These are phyloP conservation scores for Aspergillus kassunensis DNA, from an alignment of 495 filamentous ascomycete genomes.

Conservation along the genomic window DNA sequence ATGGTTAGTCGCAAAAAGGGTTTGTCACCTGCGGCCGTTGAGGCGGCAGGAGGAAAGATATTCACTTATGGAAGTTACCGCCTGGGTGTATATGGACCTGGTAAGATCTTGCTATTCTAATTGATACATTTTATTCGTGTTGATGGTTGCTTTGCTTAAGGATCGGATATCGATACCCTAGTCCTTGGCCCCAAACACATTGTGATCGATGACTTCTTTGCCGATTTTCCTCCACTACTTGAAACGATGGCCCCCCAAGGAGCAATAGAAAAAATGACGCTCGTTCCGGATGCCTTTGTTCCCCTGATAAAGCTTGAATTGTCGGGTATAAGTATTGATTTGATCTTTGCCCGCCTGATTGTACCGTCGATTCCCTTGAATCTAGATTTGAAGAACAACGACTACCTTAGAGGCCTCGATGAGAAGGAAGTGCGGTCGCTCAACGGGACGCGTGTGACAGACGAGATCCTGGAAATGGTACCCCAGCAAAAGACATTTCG, in stretches of 20 bases:
- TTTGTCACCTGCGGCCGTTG: conserved; percentile 68
- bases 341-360: conserved; percentile 82
- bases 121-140: neutral
- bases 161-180: conserved; percentile 96
- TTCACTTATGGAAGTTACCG: conserved; percentile 95
- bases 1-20: conserved; percentile 72
- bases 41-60: conserved; percentile 80
- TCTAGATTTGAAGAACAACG: conserved; percentile 74
- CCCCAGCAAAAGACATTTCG: conserved; percentile 87
- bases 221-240: conserved; percentile 74
- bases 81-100: conserved; percentile 87
- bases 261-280: conserved; percentile 78
- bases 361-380: conserved; percentile 67
- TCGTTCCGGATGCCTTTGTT: conserved; percentile 84
- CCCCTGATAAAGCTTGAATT: conserved; percentile 95
- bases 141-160: conserved; percentile 34
- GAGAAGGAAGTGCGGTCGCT: conserved; percentile 82
- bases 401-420: conserved; percentile 77
- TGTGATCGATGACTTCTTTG: conserved; percentile 82
- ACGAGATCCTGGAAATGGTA: conserved; percentile 83
- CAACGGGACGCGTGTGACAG: conserved; percentile 90
- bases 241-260: conserved; percentile 65
- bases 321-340: conserved; percentile 85
- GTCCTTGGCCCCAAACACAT: conserved; percentile 88
- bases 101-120: conserved; percentile 31